phyloP scores from a whole-genome alignment of 106 monocot genomes.

The Dioscorea dumetorum region DNA sequence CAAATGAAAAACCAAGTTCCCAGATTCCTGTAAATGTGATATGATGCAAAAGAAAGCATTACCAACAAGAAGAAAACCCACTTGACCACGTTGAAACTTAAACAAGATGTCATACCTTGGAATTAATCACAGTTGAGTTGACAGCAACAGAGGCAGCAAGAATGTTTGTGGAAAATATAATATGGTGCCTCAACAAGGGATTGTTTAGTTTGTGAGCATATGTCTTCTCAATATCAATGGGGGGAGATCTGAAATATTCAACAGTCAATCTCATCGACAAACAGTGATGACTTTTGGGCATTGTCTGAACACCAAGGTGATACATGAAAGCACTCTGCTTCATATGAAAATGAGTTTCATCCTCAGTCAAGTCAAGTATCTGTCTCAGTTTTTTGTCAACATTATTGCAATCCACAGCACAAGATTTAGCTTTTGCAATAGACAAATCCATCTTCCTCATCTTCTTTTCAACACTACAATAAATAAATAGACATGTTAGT shows the following conservation, averaged over 20 bases:
- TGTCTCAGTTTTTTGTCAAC: conserved; percentile 84
- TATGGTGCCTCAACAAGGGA: conserved; percentile 48
- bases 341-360: conserved; percentile 80
- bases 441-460: conserved; percentile 69
- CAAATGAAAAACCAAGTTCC: conserved; percentile 63
- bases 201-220: conserved; percentile 22
- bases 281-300: conserved; percentile 84
- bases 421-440: conserved; percentile 45
- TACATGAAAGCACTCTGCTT: conserved; percentile 89
- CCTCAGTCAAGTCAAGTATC: conserved; percentile 76
- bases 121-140: conserved; percentile 78
- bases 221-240: conserved; percentile 16
- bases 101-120: conserved; percentile 38
- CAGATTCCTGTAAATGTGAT: conserved; percentile 59
- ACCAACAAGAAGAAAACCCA: not conserved
- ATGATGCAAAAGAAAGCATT: conserved; percentile 5
- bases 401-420: conserved; percentile 62
- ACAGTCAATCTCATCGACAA: conserved; percentile 91
- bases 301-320: conserved; percentile 80
- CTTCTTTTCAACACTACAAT: conserved; percentile 50
- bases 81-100: not conserved
- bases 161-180: conserved; percentile 67
- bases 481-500: not conserved
- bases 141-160: conserved; percentile 72
- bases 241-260: conserved; percentile 54